phyloP scores from a whole-genome alignment of 2,329 filamentous ascomycete species.

The Leptographium galeiforme region DNA sequence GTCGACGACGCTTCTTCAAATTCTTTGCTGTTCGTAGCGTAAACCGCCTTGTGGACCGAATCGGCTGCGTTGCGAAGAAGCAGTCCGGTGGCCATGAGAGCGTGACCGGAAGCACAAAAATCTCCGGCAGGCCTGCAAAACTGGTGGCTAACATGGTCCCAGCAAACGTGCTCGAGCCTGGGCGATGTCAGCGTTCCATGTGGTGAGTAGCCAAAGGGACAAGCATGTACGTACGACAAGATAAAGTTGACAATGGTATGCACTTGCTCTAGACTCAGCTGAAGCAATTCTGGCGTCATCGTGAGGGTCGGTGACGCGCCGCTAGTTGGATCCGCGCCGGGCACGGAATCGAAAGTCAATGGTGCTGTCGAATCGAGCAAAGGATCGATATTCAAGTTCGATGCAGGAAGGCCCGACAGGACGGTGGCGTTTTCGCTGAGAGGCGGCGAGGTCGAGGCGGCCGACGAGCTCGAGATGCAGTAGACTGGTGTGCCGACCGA shows the following conservation, averaged over 20 bases:
- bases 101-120: slow-evolving; percentile 21
- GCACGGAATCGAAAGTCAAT: not conserved
- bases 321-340: not conserved
- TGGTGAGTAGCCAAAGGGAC: not conserved
- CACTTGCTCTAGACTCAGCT: slow-evolving; percentile 25
- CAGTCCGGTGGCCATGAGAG: slow-evolving; percentile 30
- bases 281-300: slow-evolving; percentile 3
- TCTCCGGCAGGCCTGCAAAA: slow-evolving; percentile 7
- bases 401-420: not conserved
- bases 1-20: not conserved
- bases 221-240: slow-evolving; percentile 27
- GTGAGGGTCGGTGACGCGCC: not conserved
- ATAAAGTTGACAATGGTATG: slow-evolving; percentile 39
- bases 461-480: slow-evolving; percentile 18
- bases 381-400: not conserved
- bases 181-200: not conserved
- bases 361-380: not conserved
- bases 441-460: not conserved
- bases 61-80: slow-evolving; percentile 26
- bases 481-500: slow-evolving; percentile 28
- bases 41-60: slow-evolving; percentile 16
- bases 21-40: slow-evolving; percentile 7
- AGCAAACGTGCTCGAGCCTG: slow-evolving; percentile 40
- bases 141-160: slow-evolving; percentile 31
- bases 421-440: not conserved